These are phyloP conservation scores for Aureobasidium lini DNA, from an alignment of 2,329 filamentous ascomycete genomes.

Conservation along the genomic window DNA sequence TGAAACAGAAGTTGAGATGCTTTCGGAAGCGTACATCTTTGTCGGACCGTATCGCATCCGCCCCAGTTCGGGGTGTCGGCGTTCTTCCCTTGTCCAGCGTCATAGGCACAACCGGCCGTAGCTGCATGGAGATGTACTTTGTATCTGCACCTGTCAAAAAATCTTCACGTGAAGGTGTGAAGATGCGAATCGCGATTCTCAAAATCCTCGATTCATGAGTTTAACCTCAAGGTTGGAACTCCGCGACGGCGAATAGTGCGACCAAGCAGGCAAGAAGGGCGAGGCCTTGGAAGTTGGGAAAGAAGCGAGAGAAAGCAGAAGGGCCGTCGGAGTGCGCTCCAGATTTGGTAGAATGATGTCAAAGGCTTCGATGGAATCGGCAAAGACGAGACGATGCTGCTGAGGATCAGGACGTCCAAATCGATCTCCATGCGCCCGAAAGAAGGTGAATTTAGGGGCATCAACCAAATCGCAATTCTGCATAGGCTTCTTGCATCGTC, in stretches of 20 bases:
- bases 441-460: not conserved
- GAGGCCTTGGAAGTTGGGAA: not conserved
- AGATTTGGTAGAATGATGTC: conserved; percentile 3
- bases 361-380: conserved; percentile 2
- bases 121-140: not conserved
- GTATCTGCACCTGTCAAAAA: not conserved
- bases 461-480: not conserved
- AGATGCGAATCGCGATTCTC: not conserved
- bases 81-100: not conserved
- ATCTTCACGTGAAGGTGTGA: not conserved
- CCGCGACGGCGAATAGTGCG: not conserved
- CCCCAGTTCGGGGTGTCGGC: not conserved
- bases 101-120: not conserved
- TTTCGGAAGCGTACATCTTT: not conserved
- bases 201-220: not conserved
- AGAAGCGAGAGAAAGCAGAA: not conserved
- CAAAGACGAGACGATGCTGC: not conserved
- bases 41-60: not conserved
- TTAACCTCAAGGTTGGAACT: conserved; percentile 3
- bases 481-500: not conserved
- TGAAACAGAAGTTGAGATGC: not conserved
- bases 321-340: not conserved
- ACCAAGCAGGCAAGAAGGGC: not conserved
- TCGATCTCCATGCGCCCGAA: not conserved
- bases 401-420: not conserved